Conservation (phyloP, 164 flowering plant species). For the Tetracentron sinense region DNA sequence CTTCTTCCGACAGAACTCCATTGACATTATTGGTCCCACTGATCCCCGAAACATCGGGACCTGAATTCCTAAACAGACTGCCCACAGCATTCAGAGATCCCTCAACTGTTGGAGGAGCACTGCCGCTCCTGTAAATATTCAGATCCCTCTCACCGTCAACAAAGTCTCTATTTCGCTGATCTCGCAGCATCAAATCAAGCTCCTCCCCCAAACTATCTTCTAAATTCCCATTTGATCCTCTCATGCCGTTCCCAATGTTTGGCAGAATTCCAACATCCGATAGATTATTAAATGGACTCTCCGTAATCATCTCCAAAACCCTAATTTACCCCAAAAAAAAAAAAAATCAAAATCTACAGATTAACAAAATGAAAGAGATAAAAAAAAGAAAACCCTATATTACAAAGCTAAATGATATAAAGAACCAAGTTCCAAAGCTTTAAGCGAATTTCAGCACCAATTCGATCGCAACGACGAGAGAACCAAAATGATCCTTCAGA, state of each 20-base stretch:
- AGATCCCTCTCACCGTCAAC: slow-evolving; percentile 46
- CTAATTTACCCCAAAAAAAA: slow-evolving; percentile 12
- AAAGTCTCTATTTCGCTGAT: slow-evolving; percentile 26
- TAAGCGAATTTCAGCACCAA: slow-evolving; percentile 12
- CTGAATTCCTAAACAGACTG: slow-evolving; percentile 33
- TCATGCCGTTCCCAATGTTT: slow-evolving; percentile 15
- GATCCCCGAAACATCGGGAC: background rate
- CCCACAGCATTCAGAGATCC: slow-evolving; percentile 68
- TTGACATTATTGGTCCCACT: background rate
- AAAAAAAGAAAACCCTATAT: background rate
- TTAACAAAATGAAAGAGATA: background rate
- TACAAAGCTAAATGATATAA: background rate
- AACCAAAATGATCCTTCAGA: background rate
- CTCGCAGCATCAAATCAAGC: slow-evolving; percentile 46
- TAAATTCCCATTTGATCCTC: slow-evolving; percentile 32
- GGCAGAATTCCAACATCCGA: slow-evolving; percentile 24
- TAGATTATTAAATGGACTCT: slow-evolving; percentile 35
- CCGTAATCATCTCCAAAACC: slow-evolving; percentile 39
- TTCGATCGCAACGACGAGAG: background rate
- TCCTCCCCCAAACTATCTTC: slow-evolving; percentile 51
- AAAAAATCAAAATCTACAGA: slow-evolving; percentile 1
- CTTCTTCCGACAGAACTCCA: slow-evolving; percentile 53
- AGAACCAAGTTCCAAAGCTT: slow-evolving; percentile 12
- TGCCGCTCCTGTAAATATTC: slow-evolving; percentile 69
- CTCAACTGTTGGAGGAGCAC: slow-evolving; percentile 92